Conservation (phyloP, 2,329 filamentous ascomycete genomes). For the Fusarium tricinctum region DNA sequence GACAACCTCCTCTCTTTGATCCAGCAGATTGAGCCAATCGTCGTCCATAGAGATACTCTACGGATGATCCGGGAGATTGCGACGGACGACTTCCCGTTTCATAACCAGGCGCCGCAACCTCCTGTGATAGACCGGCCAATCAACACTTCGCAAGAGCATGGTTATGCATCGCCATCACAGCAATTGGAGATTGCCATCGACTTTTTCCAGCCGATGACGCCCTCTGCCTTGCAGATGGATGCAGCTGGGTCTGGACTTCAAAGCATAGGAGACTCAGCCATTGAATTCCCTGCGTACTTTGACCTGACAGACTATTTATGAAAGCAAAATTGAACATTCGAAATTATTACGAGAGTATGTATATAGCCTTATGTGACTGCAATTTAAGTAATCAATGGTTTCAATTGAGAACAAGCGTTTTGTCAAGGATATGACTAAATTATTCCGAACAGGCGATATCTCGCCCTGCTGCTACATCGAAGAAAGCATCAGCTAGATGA, state of each 20-base stretch:
- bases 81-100: not conserved
- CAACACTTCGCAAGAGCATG: not conserved
- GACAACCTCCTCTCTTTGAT: not conserved
- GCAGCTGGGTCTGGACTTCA: not conserved
- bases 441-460: not conserved
- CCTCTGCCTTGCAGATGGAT: not conserved
- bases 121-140: not conserved
- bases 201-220: not conserved
- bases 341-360: too few relatives aligned
- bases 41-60: not conserved
- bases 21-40: not conserved
- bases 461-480: not conserved
- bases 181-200: not conserved
- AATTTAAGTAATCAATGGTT: too few relatives aligned
- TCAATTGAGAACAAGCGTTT: fast-evolving
- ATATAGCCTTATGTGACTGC: too few relatives aligned
- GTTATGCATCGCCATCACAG: not conserved
- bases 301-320: not conserved
- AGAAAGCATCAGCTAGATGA: not conserved
- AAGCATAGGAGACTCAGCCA: not conserved
- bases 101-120: not conserved
- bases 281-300: not conserved
- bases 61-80: not conserved
- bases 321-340: too few relatives aligned
- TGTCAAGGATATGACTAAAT: too few relatives aligned